Percentiles rank a stretch among this genome's conserved stretches.
Conservation (phyloP, 1,284 basidiomycete genomes). For the Kwoniella shivajii region DNA sequence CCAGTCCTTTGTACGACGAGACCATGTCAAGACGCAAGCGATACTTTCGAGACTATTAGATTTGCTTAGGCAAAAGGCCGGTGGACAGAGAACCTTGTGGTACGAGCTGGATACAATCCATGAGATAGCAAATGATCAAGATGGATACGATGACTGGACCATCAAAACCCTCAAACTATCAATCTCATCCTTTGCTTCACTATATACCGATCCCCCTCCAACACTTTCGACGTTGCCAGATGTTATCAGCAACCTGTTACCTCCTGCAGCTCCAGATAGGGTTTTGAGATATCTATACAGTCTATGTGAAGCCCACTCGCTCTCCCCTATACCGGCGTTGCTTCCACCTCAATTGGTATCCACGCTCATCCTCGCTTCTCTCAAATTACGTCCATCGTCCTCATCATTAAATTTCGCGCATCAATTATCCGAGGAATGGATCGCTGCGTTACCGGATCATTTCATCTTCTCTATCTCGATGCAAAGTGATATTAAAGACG, state of each 20-base stretch:
- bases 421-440: constrained; percentile 40
- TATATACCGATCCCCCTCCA: constrained; percentile 45
- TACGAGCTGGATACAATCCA: not conserved
- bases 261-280: constrained; percentile 31
- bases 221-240: constrained; percentile 7
- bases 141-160: constrained; percentile 34
- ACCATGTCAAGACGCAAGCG: constrained; percentile 46
- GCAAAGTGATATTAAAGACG: not conserved
- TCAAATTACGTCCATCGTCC: constrained; percentile 38
- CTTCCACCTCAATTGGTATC: constrained; percentile 44
- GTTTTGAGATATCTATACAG: constrained; percentile 31
- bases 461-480: constrained; percentile 36
- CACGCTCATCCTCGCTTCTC: constrained; percentile 44
- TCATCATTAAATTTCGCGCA: constrained; percentile 39
- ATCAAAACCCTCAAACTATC: constrained; percentile 47
- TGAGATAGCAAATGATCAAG: not conserved
- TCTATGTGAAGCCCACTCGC: constrained; percentile 22
- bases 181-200: constrained; percentile 38
- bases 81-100: not conserved
- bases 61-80: constrained; percentile 15
- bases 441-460: constrained; percentile 35
- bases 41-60: constrained; percentile 34
- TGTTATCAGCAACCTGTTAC: constrained; percentile 25
- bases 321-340: not conserved
- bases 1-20: constrained; percentile 50